Evolutionary conservation across 139 green algal genomes (phyloP), one percentile per base, ranked within the genome.

Genomic region (Trebouxia sp.): DNA sequence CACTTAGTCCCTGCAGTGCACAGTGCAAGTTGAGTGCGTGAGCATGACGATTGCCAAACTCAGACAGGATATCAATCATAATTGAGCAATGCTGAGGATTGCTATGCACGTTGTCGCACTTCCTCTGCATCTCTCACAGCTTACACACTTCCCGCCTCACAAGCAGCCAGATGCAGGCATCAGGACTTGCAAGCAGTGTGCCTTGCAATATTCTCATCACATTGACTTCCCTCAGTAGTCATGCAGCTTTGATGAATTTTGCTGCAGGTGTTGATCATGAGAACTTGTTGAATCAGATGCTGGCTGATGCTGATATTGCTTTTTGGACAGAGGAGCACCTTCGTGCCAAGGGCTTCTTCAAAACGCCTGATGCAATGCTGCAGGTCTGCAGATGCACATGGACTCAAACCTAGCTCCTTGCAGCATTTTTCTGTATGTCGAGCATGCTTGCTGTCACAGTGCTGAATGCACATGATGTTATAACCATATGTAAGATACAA

Each of bases 321-420:
- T 97, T 93, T 83, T 95, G 92, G 89, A 94, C 89, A 5, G 95
- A 98, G 75, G 74, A 84, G 7, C 80, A 93, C 39, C 87, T 98
- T 77, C 80, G 95, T 8, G 80, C 78, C 24, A 79, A 90, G 30
- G 94, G 94, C 20, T 93, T 90, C 78, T 86, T 89, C 80, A 96
- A 96, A 85, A 98, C 95, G 7, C 95, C 95, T 4, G 95, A 98
- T 69, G 89, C 89, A 5, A 84, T 89, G 82, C 84, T 98, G 51
- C 86, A 96, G 87, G 92, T 92, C n/a, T n/a, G n/a, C n/a, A 62
- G n/a, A 35, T n/a, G 3, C 50, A 58, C 50, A 58, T 6, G 48
- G 12, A 15, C 12, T n/a, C n/a, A n/a, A n/a, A n/a, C n/a, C n/a
- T n/a, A n/a, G n/a, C n/a, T n/a, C n/a, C n/a, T n/a, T n/a, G n/a